Percentiles rank a stretch among this genome's conserved stretches.
Conservation (phyloP, 768 basidiomycete genomes). For the Crassisporium funariophilum region DNA sequence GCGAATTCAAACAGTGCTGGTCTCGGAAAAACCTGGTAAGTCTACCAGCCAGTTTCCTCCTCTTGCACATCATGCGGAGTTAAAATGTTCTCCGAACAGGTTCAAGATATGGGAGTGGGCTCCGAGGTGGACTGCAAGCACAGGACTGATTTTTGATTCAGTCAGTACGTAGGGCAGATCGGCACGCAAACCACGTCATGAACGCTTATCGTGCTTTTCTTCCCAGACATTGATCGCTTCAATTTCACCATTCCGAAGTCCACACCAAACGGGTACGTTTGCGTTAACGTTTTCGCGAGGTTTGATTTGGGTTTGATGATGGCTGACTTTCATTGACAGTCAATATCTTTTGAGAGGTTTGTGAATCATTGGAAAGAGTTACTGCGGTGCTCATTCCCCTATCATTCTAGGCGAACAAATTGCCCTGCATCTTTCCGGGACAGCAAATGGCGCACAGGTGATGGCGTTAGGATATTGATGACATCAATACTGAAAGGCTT, state of each 20-base stretch:
- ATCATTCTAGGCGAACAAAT: slow-evolving; percentile 34
- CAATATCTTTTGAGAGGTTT: too few relatives aligned
- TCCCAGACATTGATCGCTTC: slow-evolving; percentile 31
- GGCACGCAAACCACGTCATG: too few relatives aligned
- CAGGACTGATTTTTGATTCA: slow-evolving; percentile 32
- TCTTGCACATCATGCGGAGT: background rate
- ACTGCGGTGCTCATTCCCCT: too few relatives aligned
- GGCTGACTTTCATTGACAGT: too few relatives aligned
- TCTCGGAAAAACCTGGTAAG: slow-evolving; percentile 40
- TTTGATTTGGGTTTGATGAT: too few relatives aligned
- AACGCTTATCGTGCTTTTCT: too few relatives aligned
- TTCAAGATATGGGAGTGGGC: slow-evolving; percentile 48
- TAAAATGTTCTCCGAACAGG: too few relatives aligned
- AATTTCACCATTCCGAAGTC: slow-evolving; percentile 37
- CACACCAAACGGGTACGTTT: slow-evolving; percentile 33
- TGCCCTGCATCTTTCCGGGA: slow-evolving; percentile 33
- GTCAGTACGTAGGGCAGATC: slow-evolving; percentile 25
- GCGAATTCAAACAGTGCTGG: slow-evolving; percentile 42
- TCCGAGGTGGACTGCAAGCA: slow-evolving; percentile 30
- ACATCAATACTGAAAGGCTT: background rate
- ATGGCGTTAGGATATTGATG: background rate
- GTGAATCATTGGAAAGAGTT: too few relatives aligned
- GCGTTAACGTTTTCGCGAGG: too few relatives aligned
- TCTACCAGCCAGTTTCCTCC: background rate
- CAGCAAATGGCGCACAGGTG: slow-evolving; percentile 32